Evolutionary conservation across 805 yeast species (phyloP), one percentile per base, ranked within the genome.

Genomic region (Yamadazyma laniorum): DNA sequence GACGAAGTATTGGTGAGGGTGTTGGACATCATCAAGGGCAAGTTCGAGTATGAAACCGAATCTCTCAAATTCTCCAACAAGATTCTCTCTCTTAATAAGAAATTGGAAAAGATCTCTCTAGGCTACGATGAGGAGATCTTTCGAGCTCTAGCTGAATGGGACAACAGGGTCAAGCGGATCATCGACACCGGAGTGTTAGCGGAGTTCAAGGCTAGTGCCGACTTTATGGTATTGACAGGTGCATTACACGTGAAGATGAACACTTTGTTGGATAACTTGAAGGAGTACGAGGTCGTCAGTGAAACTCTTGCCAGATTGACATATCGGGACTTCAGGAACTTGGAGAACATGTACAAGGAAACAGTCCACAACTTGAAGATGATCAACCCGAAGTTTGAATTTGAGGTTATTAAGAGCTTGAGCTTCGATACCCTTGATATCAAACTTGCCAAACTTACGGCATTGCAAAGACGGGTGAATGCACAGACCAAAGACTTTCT

Each of bases 31-130:
- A 45, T 50, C 17, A 55, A 51, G 26, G 30, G 45, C 25, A 62
- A 58, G 30, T 51, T 59, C 42, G 55, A 51, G 31, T 61, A 61
- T 37, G 69, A 65, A 34, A 59, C 61, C 4, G 51, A 48, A 27
- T 52, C 64, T 4, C 44, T 62, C 26, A 55, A 61, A 14, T 53
- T 60, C 13, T 43, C 53, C 25, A 59, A 62, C 47, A 53, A 54
- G 37, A 40, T 56, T 18, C 56, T 45, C 39, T 14, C 45, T 4
- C 34, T 33, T 11, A 32, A 28, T n/a, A 34, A 30, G 28, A 32
- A n/a, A 22, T 27, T 16, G 14, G 40, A 37, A 6, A 26, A 25
- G 12, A 19, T 23, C 4, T 9, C 25, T 3, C 12, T 14, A 5
- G 12, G 18, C 18, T 25, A 30, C 18, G 32, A 37, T 23, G n/a